These are phyloP conservation scores for Solanum ahanhuiri DNA, from an alignment of 257 asterid species.

Conservation along the genomic window DNA sequence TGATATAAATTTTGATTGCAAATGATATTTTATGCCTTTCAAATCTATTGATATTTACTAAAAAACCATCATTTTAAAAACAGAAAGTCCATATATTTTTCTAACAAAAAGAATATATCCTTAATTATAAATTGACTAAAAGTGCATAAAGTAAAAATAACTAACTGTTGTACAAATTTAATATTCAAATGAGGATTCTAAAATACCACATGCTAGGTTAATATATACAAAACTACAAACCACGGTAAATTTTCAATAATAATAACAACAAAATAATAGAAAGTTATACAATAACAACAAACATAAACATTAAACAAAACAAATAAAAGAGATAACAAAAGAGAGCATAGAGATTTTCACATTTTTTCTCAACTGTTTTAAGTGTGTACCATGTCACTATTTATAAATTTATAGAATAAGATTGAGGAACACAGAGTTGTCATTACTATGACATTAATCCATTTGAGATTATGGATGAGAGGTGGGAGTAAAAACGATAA, in stretches of 20 bases:
- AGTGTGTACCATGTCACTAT: background rate
- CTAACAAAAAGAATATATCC: background rate
- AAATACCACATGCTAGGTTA: background rate
- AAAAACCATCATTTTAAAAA: background rate
- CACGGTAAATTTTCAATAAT: background rate
- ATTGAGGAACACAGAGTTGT: background rate
- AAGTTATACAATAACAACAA: background rate
- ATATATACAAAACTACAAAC: background rate
- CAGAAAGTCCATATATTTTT: background rate
- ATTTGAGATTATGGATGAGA: background rate
- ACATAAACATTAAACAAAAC: background rate
- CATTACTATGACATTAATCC: background rate
- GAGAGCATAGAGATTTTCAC: background rate
- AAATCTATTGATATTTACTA: background rate
- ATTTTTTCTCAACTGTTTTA: background rate
- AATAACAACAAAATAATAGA: background rate
- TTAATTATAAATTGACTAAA: background rate
- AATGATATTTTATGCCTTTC: background rate
- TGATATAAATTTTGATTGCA: background rate
- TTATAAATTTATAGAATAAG: background rate
- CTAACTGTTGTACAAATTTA: background rate
- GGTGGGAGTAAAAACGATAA: background rate
- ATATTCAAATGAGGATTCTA: background rate
- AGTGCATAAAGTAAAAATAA: no score
- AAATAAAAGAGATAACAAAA: background rate